Percentiles rank a stretch among this genome's conserved stretches.
phyloP scores from a whole-genome alignment of 1,284 basidiomycete species.

The Tilletia horrida region DNA sequence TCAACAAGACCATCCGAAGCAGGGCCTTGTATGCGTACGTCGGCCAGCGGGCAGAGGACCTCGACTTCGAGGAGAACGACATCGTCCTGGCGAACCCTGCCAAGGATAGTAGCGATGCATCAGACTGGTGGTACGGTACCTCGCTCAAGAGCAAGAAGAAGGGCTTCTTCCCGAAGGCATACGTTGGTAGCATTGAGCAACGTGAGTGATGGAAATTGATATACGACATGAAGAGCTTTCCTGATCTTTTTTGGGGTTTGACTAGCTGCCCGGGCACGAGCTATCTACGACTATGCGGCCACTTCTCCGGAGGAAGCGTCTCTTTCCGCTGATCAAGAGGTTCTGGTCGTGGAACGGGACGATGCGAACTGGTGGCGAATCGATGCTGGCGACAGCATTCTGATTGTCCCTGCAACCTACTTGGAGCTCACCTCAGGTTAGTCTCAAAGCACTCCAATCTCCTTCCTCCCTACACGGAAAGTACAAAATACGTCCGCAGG shows the following conservation, averaged over 20 bases:
- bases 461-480: conserved; percentile 52
- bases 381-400: conserved; percentile 39
- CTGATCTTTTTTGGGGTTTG: too few relatives aligned
- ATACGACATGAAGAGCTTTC: background rate
- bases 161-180: conserved; percentile 88
- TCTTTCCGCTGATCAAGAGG: conserved; percentile 41
- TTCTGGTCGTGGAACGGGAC: conserved; percentile 47
- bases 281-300: conserved; percentile 50
- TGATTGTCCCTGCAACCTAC: conserved; percentile 51
- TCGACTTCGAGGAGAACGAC: conserved; percentile 78
- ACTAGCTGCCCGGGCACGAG: conserved; percentile 41
- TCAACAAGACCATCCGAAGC: conserved; percentile 63
- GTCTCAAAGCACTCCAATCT: conserved; percentile 27
- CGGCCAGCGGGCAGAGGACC: conserved; percentile 78
- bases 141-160: conserved; percentile 66
- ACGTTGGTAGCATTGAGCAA: conserved; percentile 54
- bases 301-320: conserved; percentile 47
- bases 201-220: too few relatives aligned
- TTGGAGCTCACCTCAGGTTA: conserved; percentile 37
- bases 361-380: conserved; percentile 53
- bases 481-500: background rate
- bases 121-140: conserved; percentile 86
- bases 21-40: conserved; percentile 66
- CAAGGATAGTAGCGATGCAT: conserved; percentile 63
- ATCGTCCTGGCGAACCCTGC: conserved; percentile 78